Evolutionary conservation across 78 protist species (phyloP).

Genomic region (Diacronema lutheri): DNA sequence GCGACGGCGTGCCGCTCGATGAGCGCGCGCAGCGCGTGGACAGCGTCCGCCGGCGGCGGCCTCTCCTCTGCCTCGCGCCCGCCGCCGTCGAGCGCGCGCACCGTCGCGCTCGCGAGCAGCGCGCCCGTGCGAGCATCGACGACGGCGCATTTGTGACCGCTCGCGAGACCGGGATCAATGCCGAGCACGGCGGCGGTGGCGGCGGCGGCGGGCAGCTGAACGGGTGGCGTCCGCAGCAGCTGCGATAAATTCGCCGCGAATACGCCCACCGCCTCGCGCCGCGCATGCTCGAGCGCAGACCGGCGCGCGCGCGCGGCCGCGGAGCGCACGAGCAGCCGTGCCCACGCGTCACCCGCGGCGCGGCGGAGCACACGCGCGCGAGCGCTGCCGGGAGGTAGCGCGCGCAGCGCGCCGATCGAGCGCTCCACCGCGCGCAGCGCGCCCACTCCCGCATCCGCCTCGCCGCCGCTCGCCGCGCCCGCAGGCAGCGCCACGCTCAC

Average conservation of each 20-base stretch:
- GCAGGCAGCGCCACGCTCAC: too few species aligned
- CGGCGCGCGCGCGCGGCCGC: neutral
- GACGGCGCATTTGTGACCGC: neutral
- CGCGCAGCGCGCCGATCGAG: too few species aligned
- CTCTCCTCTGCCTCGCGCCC: neutral
- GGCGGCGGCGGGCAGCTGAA: neutral
- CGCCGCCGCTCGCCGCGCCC: too few species aligned
- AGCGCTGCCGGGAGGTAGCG: too few species aligned
- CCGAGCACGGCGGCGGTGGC: neutral
- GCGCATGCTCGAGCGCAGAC: neutral
- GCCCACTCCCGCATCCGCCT: too few species aligned
- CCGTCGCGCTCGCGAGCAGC: neutral
- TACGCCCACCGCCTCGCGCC: neutral
- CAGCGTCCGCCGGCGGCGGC: neutral
- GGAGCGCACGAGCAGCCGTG: too few species aligned
- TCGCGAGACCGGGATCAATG: neutral
- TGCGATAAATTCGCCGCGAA: neutral
- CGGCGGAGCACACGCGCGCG: too few species aligned
- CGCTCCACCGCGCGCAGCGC: too few species aligned
- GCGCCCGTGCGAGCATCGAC: neutral
- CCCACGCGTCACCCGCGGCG: too few species aligned
- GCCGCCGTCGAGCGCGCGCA: neutral
- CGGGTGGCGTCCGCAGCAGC: neutral
- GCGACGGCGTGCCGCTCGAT: neutral
- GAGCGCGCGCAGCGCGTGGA: neutral